phyloP scores from a whole-genome alignment of 768 basidiomycete genomes.

The Termitomyces bulborhizus region DNA sequence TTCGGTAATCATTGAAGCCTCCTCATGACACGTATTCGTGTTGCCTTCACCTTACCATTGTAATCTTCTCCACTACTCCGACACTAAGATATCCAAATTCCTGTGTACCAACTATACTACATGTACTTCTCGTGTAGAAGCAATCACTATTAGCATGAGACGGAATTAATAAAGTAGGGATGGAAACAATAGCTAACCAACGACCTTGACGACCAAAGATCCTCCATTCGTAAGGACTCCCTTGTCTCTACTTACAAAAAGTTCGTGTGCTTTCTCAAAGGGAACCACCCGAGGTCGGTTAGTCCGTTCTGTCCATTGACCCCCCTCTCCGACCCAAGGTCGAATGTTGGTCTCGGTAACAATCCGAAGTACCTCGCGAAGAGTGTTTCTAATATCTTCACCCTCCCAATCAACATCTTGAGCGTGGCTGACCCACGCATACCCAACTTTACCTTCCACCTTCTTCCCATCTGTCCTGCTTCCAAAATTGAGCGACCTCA shows the following conservation, averaged over 20 bases:
- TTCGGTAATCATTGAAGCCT: conserved; percentile 33
- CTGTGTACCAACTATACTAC: conserved; percentile 1
- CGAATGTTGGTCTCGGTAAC: conserved; percentile 14
- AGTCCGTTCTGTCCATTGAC: not conserved
- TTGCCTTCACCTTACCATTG: not conserved
- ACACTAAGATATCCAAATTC: conserved; percentile 3
- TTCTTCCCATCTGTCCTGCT: conserved; percentile 16
- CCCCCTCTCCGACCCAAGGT: conserved; percentile 14
- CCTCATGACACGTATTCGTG: conserved; percentile 18
- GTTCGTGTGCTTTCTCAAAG: conserved; percentile 49
- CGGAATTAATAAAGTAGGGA: not conserved
- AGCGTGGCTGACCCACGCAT: conserved; percentile 76
- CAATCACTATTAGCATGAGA: not conserved
- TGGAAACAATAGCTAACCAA: conserved; percentile 17
- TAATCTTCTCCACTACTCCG: not conserved
- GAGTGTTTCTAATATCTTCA: conserved; percentile 53
- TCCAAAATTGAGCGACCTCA: conserved; percentile 50
- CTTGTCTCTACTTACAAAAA: conserved; percentile 33
- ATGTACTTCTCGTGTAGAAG: conserved; percentile 2
- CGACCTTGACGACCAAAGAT: conserved; percentile 39
- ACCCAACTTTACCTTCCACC: conserved; percentile 47
- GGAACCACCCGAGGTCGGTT: conserved; percentile 30
- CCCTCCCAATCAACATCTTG: conserved; percentile 86
- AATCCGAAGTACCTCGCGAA: conserved; percentile 34
- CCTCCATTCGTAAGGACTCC: conserved; percentile 34